Base-by-base conservation (phyloP, 2,329 filamentous ascomycete species). In the Lasiodiplodia hormozganensis region DNA sequence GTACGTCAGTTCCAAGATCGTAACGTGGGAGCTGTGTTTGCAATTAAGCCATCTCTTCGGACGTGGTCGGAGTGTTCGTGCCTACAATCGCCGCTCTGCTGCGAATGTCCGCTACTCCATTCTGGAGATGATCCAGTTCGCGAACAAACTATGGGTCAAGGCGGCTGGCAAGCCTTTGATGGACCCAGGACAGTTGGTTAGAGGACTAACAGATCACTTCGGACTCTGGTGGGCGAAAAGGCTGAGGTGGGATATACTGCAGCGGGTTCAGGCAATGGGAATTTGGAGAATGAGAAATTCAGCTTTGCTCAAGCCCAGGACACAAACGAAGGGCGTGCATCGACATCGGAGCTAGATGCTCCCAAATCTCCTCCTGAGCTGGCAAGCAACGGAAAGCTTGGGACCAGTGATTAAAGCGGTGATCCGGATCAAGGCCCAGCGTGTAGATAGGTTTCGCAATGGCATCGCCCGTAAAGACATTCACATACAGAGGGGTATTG, bases 11-110 rank as follows among this genome's bases (percentile, higher is more conserved):
- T 56, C 57, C 4, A 53, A 76, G 75, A 25, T 70, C 72, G 1
- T 67, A 10, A 49, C 56, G 4, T 36, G 14, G 2, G 66, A 68
- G 34, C 34, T 79, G 16, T 73, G 76, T 43, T 68, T 69, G 16
- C 72, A 76, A 43, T 72, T 80, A 31, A 53, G 74, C 14, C 72
- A 73, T n/a, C 69, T 79, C 10, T 80, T 78, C 28, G 75, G 76
- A 3, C 34, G 12, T 6, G 36, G 38, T 2, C 28, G n/a, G 11
- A 56, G 34, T 16, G 18, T 31, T 25, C 62, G 54, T n/a, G 16
- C 12, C 16, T 43, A 57, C 34, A 60, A 68, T 18, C 23, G 25
- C 18, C 60, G 52, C 34, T 40, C 53, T 21, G 56, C 25, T 10
- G 8, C n/a, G n/a, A 57, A 67, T 16, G 52, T 60, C 36, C 43